Base-by-base conservation (phyloP, 768 basidiomycete genomes). In the Leccinum truebloodii region DNA sequence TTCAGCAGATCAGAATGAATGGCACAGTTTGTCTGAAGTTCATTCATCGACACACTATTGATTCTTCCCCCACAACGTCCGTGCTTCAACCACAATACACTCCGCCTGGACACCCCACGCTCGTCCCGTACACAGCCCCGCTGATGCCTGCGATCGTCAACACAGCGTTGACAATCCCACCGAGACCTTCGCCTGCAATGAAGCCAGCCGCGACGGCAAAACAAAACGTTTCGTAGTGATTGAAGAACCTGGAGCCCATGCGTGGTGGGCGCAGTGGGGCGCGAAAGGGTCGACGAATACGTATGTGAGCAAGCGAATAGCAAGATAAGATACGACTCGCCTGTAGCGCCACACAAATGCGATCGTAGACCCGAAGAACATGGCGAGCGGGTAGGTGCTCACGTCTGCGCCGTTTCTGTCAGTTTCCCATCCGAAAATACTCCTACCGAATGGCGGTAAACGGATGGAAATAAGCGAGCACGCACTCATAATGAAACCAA, bases 151-250 rank as follows among this genome's bases (percentile, higher is more conserved):
- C 74, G 35, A 74, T 74, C 49, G 71, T 69, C 24, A 76, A 22
- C 7, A 73, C 62, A 1, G 74, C 74, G 14, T 69, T 75, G 22
- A 71, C 68, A 41, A 76, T 75, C 13, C 74, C 74, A 3, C 77
- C 78, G 1, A 77, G 65, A 30, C 78, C 78, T 57, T 79, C 77
- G 8, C 78, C 78, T 4, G 76, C 77, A 51, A 79, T 73, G 63
- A 77, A 73, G 4, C 78, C 78, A 4, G 78, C 76, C 12, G 78
- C 76, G 26, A 78, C 37, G 14, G 77, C 71, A 52, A 72, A 78
- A 32, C 73, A 74, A 60, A 71, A 75, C 63, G 58, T 55, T 4
- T 67, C 32, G 18, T 67, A 67, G 52, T 58, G 55, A 1, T 24
- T 5, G 30, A 60, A 65, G 50, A 53, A 67, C 34, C 66, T 67